Evolutionary conservation across 352 stramenopile species (phyloP).

Genomic region (Poterioochromonas sp.): DNA sequence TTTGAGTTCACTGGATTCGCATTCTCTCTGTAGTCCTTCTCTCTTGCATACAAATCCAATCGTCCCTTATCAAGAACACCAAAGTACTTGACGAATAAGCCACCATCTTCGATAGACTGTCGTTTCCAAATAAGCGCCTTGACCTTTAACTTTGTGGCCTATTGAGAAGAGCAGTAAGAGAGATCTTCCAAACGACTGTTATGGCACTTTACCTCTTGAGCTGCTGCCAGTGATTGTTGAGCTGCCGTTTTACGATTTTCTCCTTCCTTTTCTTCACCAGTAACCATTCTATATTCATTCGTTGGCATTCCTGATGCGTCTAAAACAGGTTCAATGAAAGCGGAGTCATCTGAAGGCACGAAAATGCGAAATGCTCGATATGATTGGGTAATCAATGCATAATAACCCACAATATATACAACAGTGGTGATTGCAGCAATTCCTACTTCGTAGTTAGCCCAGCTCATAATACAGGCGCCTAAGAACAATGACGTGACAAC

Average conservation of each 20-base stretch:
- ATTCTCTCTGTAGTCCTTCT: background rate
- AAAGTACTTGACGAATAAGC: too few relatives aligned
- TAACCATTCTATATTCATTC: too few relatives aligned
- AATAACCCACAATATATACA: constrained; percentile 12
- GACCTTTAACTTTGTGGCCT: too few relatives aligned
- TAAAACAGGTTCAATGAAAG: background rate
- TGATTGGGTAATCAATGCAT: background rate
- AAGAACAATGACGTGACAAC: constrained; percentile 3
- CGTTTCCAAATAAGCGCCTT: too few relatives aligned
- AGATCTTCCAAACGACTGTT: background rate
- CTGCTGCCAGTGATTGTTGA: background rate
- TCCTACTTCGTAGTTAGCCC: background rate
- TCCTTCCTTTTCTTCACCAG: background rate
- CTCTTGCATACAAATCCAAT: too few relatives aligned
- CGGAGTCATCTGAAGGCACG: background rate
- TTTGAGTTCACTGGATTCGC: background rate
- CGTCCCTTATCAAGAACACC: too few relatives aligned
- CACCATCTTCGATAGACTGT: too few relatives aligned
- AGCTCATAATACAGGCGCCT: background rate
- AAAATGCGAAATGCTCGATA: background rate
- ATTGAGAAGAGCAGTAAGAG: too few relatives aligned
- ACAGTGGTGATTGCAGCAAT: constrained; percentile 1
- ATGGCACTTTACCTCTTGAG: background rate
- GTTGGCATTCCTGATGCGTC: background rate
- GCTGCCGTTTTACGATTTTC: background rate